Conservation (phyloP, 257 asterid species). For the Primulina tabacum region DNA sequence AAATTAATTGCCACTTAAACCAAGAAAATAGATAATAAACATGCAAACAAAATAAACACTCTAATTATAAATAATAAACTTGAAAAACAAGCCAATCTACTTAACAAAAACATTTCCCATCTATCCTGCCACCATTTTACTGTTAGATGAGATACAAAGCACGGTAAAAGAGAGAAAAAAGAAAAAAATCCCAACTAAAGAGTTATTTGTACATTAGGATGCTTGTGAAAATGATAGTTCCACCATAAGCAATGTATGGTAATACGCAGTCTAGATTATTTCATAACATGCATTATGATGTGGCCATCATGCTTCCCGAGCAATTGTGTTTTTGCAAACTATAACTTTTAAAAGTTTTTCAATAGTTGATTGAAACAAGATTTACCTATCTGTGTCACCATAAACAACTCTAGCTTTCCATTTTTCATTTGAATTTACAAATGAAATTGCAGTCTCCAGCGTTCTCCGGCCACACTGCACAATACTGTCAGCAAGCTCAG, state of each 20-base stretch:
- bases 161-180: neutral
- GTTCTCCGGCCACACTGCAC: constrained; percentile 98
- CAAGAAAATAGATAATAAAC: neutral
- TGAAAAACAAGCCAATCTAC: constrained; percentile 1
- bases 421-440: constrained; percentile 61
- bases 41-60: constrained; percentile 9
- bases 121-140: neutral
- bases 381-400: constrained; percentile 95
- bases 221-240: neutral
- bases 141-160: constrained; percentile 4
- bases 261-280: neutral
- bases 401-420: constrained; percentile 91
- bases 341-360: neutral
- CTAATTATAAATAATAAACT: neutral
- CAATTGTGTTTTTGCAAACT: neutral
- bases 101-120: neutral
- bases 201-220: neutral
- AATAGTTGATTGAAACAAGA: neutral
- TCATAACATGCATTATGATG: constrained; percentile 6
- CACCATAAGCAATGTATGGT: neutral
- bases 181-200: neutral
- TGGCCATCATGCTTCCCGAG: constrained; percentile 13
- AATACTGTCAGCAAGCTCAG: constrained; percentile 97
- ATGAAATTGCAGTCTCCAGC: constrained; percentile 80
- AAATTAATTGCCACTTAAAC: neutral